These are phyloP conservation scores for Metarhizium brunneum DNA, from an alignment of 2,329 filamentous ascomycete genomes.

Conservation along the genomic window DNA sequence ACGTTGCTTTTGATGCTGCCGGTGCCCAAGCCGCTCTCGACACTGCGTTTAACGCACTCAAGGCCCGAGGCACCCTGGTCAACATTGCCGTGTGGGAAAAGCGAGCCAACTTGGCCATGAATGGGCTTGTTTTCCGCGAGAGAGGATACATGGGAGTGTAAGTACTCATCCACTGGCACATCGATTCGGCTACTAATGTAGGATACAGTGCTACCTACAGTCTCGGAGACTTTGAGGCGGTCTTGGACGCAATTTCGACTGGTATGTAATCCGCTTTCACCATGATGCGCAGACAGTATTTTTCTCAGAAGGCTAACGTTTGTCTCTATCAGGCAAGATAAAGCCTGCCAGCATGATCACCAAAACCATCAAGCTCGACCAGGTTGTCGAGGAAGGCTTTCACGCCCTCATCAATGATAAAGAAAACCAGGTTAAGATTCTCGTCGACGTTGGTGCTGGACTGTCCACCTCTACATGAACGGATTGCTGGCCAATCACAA, in stretches of 20 bases:
- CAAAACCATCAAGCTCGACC: constrained; percentile 42
- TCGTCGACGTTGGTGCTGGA: constrained; percentile 34
- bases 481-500: background rate
- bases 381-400: constrained; percentile 48
- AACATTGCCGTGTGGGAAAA: constrained; percentile 61
- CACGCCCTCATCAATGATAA: constrained; percentile 48
- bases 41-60: constrained; percentile 37
- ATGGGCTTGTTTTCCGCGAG: constrained; percentile 14
- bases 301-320: background rate
- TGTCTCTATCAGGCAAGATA: constrained; percentile 29
- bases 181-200: constrained; percentile 35
- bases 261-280: constrained; percentile 4
- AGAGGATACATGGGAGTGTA: constrained; percentile 14
- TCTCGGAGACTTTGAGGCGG: constrained; percentile 41
- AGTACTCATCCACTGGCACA: background rate
- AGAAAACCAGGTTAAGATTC: constrained; percentile 53
- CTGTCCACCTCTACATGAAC: background rate
- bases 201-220: constrained; percentile 29
- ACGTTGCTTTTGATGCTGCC: constrained; percentile 53
- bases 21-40: constrained; percentile 44
- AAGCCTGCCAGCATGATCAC: constrained; percentile 52
- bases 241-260: constrained; percentile 39
- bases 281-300: background rate
- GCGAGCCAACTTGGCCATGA: constrained; percentile 11
- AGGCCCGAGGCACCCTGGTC: constrained; percentile 45